These are phyloP conservation scores for Pochonia chlamydosporia DNA, from an alignment of 2,329 filamentous ascomycete genomes.

Conservation along the genomic window DNA sequence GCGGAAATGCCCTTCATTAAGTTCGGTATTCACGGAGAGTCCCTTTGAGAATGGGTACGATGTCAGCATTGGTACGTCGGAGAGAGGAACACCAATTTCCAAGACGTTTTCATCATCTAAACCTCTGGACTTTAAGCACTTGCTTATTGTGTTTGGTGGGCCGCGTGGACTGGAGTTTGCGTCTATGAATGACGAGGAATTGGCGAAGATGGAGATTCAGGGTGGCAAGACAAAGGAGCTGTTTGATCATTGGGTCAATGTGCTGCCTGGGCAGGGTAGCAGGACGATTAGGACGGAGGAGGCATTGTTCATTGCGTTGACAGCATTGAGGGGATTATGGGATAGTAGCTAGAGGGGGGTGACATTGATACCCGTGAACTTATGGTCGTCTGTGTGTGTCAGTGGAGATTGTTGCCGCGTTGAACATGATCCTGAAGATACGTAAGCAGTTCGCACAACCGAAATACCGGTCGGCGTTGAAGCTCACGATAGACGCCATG, in stretches of 20 bases:
- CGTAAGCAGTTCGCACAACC: too few relatives aligned
- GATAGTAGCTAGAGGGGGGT: constrained; percentile 16
- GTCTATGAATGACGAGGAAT: constrained; percentile 52
- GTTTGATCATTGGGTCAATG: constrained; percentile 81
- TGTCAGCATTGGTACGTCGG: constrained; percentile 75
- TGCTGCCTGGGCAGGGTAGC: constrained; percentile 74
- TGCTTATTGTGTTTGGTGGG: constrained; percentile 75
- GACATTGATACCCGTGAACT: too few relatives aligned
- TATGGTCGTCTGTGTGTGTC: too few relatives aligned
- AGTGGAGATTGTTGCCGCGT: constrained; percentile 15
- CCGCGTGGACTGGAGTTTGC: constrained; percentile 75
- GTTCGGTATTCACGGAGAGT: constrained; percentile 71
- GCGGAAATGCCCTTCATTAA: constrained; percentile 60
- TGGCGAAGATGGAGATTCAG: constrained; percentile 56
- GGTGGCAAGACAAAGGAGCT: constrained; percentile 60
- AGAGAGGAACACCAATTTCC: constrained; percentile 57
- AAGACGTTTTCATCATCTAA: constrained; percentile 38
- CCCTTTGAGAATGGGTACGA: constrained; percentile 75
- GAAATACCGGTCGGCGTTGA: too few relatives aligned
- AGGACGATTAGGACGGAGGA: constrained; percentile 80
- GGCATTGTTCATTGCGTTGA: constrained; percentile 71
- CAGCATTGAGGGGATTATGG: constrained; percentile 58
- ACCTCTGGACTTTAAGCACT: constrained; percentile 55
- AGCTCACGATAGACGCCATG: background rate
- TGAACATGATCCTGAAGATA: background rate